Base-by-base conservation (phyloP, 169 alveolate genomes). In the Plasmodium billcollinsi region DNA sequence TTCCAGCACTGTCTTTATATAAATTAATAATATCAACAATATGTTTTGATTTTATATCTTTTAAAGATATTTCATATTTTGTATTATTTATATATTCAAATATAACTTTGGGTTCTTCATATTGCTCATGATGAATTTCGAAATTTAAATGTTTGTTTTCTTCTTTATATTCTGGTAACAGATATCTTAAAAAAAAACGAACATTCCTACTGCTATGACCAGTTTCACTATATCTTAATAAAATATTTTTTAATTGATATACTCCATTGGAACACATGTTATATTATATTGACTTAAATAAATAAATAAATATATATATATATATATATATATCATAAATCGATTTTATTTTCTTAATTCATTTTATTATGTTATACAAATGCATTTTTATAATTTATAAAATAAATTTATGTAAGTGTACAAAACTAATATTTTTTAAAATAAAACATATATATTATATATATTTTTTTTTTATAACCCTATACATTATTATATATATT, bases 1-100 rank as follows among this genome's bases (percentile, higher is more conserved):
- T 92, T 7, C 96, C 96, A 18, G 93, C 91, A 39, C 95, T 92
- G 54, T 94, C 93, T 65, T 95, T 73, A 76, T 94, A 95, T 52
- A 94, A 88, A 65, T 92, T 93, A 76, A 94, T 89, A 3, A 94
- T 86, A 63, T 94, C 95, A 18, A 92, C 96, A 54, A 94, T 92
- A 12, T 94, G 95, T 9, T 94, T 85, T 21, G 98, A 96, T 70
- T 94, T 94, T 39, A 96, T 74, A 74, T 96, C 97, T 91, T 93
- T 95, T 74, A 96, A 71, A 33, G 97, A 92, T 62, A 92, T 70
- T 73, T 96, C 97, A 45, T 94, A 93, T 69, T 88, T 92, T 33
- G 94, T 92, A 50, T 95, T 95, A 74, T 94, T 94, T 52, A 93
- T 90, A 61, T 92, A 94, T 93, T 93, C 93, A 85, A 94, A 94